Percentiles rank a stretch among this genome's conserved stretches.
Conservation (phyloP, 31 red algal species). For the Odonthalia washingtoniensis region DNA sequence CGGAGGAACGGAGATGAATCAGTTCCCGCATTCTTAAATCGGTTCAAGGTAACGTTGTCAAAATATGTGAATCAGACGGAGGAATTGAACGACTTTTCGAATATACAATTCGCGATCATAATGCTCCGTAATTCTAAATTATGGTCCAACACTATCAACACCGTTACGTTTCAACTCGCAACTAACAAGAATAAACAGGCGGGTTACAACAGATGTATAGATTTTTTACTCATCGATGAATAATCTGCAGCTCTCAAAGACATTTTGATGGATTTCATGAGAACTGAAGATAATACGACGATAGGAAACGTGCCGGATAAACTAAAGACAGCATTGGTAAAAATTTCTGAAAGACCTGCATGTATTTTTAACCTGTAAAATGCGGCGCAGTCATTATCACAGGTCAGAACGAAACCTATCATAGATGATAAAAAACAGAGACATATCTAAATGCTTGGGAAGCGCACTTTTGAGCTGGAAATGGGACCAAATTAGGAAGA, state of each 20-base stretch:
- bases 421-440: too few relatives aligned
- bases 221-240: background rate
- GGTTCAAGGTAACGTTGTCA: background rate
- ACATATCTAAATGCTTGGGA: too few relatives aligned
- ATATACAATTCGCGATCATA: background rate
- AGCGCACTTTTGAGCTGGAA: too few relatives aligned
- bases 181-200: background rate
- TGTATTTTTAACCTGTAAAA: too few relatives aligned
- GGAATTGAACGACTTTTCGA: background rate
- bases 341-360: too few relatives aligned
- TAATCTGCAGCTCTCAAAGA: background rate
- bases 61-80: background rate
- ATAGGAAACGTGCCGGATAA: too few relatives aligned
- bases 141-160: background rate
- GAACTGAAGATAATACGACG: too few relatives aligned
- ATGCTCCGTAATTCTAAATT: background rate
- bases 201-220: background rate
- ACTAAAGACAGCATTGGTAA: too few relatives aligned
- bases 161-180: background rate
- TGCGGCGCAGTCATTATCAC: too few relatives aligned
- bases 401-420: too few relatives aligned
- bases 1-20: background rate
- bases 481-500: too few relatives aligned
- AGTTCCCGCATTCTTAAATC: background rate
- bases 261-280: background rate